phyloP scores from a whole-genome alignment of 108 stramenopile species.

The Nitzschia sp. region DNA sequence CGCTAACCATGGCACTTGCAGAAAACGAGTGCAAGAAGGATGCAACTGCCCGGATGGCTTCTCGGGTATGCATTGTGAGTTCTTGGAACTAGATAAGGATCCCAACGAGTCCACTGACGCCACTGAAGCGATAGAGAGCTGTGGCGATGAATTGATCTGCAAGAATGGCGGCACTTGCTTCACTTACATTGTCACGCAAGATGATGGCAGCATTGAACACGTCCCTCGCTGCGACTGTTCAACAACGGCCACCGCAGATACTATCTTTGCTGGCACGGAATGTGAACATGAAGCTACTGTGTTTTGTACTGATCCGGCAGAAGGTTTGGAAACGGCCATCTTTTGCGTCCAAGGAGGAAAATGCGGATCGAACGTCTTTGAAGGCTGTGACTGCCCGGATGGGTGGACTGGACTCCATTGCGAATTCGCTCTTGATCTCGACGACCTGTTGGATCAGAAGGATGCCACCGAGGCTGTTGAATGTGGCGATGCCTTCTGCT shows the following conservation, averaged over 20 bases:
- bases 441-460: neutral
- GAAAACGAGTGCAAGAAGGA: neutral
- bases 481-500: conserved; percentile 29
- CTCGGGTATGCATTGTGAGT: conserved; percentile 40
- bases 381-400: conserved; percentile 28
- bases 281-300: conserved; percentile 10
- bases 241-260: conserved; percentile 3
- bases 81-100: conserved; percentile 18
- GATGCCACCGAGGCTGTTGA: neutral
- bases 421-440: conserved; percentile 14
- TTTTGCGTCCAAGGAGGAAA: conserved; percentile 34
- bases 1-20: conserved; percentile 33
- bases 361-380: conserved; percentile 12
- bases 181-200: neutral
- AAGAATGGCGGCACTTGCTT: conserved; percentile 28
- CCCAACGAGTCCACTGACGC: conserved; percentile 5
- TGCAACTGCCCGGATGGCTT: conserved; percentile 47
- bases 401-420: conserved; percentile 31
- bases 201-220: neutral
- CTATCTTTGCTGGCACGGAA: conserved; percentile 12
- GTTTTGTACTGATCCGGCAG: conserved; percentile 7
- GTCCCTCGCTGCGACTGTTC: conserved; percentile 35
- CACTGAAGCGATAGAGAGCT: neutral
- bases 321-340: conserved; percentile 11
- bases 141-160: conserved; percentile 31